Percentiles rank a stretch among this genome's conserved stretches.
Conservation (phyloP, 768 basidiomycete species). For the Dentipellis fragilis region DNA sequence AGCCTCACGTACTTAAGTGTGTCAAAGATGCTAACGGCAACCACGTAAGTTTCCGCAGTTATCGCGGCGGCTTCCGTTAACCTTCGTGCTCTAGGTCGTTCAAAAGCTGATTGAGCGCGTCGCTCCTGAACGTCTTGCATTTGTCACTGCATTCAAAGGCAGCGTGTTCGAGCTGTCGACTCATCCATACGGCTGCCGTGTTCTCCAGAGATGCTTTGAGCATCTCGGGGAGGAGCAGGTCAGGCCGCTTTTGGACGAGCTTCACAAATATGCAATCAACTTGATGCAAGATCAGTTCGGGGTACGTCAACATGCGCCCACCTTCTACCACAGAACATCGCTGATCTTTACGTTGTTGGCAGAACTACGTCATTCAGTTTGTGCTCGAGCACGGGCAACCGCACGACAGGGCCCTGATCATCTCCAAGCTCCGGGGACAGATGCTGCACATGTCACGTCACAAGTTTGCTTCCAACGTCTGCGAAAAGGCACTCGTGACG, state of each 20-base stretch:
- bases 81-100: slow-evolving; percentile 45
- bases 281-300: slow-evolving; percentile 91
- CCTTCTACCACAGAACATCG: not conserved
- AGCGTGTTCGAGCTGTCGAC: slow-evolving; percentile 75
- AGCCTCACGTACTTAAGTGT: slow-evolving; percentile 71
- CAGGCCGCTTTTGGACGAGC: slow-evolving; percentile 69
- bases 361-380: slow-evolving; percentile 96
- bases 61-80: slow-evolving; percentile 2
- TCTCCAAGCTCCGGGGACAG: slow-evolving; percentile 64
- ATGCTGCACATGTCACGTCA: slow-evolving; percentile 74
- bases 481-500: slow-evolving; percentile 76
- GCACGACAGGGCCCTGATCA: slow-evolving; percentile 57
- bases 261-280: slow-evolving; percentile 57
- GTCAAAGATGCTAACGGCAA: slow-evolving; percentile 91
- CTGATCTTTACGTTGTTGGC: slow-evolving; percentile 11
- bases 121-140: slow-evolving; percentile 62
- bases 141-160: slow-evolving; percentile 66
- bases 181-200: slow-evolving; percentile 91
- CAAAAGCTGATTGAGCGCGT: slow-evolving; percentile 85
- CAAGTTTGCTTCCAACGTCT: slow-evolving; percentile 94
- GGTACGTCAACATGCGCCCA: slow-evolving; percentile 31
- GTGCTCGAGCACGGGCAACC: slow-evolving; percentile 73
- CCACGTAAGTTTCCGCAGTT: slow-evolving; percentile 54
- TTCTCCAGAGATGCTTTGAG: slow-evolving; percentile 88
- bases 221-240: slow-evolving; percentile 62